Evolutionary conservation across 2,329 filamentous ascomycete species (phyloP).

Genomic region (Fusarium bactridioides): DNA sequence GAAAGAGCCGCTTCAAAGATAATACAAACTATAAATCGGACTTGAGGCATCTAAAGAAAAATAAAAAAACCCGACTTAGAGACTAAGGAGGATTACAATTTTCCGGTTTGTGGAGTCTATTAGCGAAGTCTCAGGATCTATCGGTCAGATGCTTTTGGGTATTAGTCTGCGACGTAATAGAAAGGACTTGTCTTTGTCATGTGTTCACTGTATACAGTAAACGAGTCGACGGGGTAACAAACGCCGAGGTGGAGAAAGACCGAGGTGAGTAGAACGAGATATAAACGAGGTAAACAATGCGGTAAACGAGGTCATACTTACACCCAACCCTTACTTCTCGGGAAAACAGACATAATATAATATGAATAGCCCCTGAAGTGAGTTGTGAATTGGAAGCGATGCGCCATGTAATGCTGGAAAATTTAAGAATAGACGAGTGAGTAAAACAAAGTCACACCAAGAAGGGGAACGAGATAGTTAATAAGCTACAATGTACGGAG

Average conservation of each 20-base stretch:
- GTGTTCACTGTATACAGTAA: background rate
- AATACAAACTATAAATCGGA: too few relatives aligned
- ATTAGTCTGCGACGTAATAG: background rate
- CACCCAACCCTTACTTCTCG: background rate
- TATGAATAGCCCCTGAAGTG: background rate
- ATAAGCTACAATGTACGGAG: background rate
- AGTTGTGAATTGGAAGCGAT: background rate
- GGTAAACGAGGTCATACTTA: background rate
- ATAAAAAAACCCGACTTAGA: too few relatives aligned
- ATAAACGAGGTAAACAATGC: too few relatives aligned
- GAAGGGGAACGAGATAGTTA: background rate
- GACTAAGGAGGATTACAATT: too few relatives aligned
- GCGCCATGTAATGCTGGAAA: background rate
- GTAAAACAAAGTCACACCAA: background rate
- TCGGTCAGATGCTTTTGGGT: background rate
- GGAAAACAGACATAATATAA: background rate
- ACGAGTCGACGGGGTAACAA: background rate
- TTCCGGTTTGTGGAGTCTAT: too few relatives aligned
- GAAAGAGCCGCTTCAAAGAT: too few relatives aligned
- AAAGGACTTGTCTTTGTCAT: background rate
- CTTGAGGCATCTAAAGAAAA: too few relatives aligned
- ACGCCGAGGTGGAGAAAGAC: background rate
- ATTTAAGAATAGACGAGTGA: background rate
- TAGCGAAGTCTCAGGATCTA: background rate
- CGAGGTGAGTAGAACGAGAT: background rate